A percentile compares a stretch with the other conserved stretches of the same genome.
These are phyloP conservation scores for Rhypophila decipiens DNA, from an alignment of 495 filamentous ascomycete species.

Conservation along the genomic window DNA sequence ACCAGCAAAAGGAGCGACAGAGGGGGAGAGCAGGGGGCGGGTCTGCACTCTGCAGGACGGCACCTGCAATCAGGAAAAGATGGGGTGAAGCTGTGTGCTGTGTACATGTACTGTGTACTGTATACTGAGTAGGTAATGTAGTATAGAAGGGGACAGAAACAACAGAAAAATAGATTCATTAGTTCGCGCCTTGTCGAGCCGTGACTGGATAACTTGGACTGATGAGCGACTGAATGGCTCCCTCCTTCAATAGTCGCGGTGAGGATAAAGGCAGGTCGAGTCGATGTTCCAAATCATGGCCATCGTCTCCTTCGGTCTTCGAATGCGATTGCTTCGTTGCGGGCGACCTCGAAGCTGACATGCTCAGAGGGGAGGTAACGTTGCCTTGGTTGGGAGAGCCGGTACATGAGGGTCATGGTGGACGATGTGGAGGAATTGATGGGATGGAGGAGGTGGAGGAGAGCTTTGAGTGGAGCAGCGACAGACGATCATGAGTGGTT, in stretches of 20 bases:
- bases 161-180: no score
- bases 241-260: no score
- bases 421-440: conserved; percentile 1
- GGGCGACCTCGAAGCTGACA: background rate
- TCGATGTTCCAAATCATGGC: no score
- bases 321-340: background rate
- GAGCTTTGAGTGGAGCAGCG: background rate
- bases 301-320: background rate
- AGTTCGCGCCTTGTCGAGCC: no score
- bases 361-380: conserved; percentile 19
- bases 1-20: background rate
- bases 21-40: no score
- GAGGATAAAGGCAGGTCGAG: no score
- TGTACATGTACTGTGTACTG: no score
- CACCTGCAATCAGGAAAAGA: background rate
- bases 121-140: no score
- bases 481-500: no score
- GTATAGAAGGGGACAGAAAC: no score
- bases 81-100: background rate
- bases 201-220: no score
- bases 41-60: background rate
- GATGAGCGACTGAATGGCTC: background rate
- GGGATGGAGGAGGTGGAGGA: background rate
- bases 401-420: conserved; percentile 1
- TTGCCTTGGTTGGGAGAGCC: conserved; percentile 15